phyloP scores from a whole-genome alignment of 2,329 filamentous ascomycete genomes.

The Diaporthe destruens region DNA sequence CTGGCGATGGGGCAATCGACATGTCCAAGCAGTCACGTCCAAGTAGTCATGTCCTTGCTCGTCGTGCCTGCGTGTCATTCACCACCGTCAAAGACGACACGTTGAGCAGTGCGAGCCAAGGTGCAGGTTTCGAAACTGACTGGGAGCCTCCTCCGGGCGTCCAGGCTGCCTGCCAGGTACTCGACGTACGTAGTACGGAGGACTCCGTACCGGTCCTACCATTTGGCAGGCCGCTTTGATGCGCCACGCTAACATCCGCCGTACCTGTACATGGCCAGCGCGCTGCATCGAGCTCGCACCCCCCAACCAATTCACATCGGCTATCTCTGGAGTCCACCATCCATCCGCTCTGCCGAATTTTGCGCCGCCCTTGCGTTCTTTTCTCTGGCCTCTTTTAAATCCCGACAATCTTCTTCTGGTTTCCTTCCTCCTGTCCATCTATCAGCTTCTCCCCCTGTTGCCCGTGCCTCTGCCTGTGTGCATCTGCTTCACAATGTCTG shows the following conservation, averaged over 20 bases:
- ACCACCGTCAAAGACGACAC: conserved; percentile 9
- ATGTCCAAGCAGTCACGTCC: not conserved
- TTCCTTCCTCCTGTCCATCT: conserved; percentile 48
- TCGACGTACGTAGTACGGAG: no score
- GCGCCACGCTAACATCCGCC: not conserved
- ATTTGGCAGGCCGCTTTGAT: not conserved
- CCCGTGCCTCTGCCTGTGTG: conserved; percentile 48
- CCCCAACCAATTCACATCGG: conserved; percentile 32
- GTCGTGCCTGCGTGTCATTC: not conserved
- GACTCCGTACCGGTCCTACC: conserved; percentile 8
- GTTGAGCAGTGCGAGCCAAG: not conserved
- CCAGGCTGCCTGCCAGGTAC: not conserved
- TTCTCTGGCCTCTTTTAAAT: conserved; percentile 48
- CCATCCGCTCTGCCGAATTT: conserved; percentile 40
- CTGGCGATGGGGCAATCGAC: not conserved
- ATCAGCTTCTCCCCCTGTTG: conserved; percentile 44
- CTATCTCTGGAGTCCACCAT: conserved; percentile 32
- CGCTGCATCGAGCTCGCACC: conserved; percentile 7
- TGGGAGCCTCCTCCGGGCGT: conserved; percentile 23
- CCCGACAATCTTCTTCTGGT: conserved; percentile 52
- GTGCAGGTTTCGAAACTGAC: conserved; percentile 5
- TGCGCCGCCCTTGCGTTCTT: conserved; percentile 46
- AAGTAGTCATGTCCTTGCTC: not conserved
- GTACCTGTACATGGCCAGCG: conserved; percentile 20
- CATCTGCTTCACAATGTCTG: conserved; percentile 76